Evolutionary conservation across 306 rosid species (phyloP).

Genomic region (Ormosia semicastrata): DNA sequence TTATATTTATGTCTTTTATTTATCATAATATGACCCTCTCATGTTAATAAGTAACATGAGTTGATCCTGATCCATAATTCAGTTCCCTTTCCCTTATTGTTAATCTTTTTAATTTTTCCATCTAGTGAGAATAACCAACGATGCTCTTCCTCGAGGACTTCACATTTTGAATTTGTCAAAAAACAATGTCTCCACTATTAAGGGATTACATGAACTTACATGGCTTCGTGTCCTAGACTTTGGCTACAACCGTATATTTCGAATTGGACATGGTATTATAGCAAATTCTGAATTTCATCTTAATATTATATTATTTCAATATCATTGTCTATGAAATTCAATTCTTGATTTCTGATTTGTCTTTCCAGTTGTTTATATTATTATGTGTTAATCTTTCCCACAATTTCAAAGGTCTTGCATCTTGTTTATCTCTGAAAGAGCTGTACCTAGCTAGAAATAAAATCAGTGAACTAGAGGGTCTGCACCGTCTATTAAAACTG

Average conservation of each 20-base stretch:
- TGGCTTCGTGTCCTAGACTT: conserved; percentile 67
- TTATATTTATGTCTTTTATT: no score
- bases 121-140: conserved; percentile 62
- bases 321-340: background rate
- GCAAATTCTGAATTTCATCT: background rate
- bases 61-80: no score
- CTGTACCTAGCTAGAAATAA: conserved; percentile 71
- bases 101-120: background rate
- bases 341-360: background rate
- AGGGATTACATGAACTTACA: conserved; percentile 74
- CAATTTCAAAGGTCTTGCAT: conserved; percentile 51
- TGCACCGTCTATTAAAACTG: conserved; percentile 66
- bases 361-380: background rate
- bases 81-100: no score
- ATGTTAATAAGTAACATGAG: no score
- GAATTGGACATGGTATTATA: conserved; percentile 63
- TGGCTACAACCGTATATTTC: conserved; percentile 58
- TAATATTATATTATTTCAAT: background rate
- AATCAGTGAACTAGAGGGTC: conserved; percentile 76
- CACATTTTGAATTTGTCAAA: conserved; percentile 67
- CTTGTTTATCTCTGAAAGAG: conserved; percentile 69
- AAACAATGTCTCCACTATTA: conserved; percentile 53
- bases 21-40: no score
- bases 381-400: background rate
- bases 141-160: conserved; percentile 75